Conservation (phyloP, 1,284 basidiomycete species). For the Sporisorium graminicola region DNA sequence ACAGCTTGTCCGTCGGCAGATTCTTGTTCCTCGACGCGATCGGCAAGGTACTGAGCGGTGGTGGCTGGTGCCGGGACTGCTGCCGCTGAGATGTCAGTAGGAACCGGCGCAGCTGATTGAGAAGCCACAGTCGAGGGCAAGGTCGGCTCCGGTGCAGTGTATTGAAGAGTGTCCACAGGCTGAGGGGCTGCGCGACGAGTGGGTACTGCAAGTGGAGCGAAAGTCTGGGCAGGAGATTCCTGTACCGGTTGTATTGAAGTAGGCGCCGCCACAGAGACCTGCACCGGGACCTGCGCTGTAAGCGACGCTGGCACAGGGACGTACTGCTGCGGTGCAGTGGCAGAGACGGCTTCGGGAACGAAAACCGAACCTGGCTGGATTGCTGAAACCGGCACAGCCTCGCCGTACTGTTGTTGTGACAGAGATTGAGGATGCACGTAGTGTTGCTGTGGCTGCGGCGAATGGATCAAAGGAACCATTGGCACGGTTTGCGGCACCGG, state of each 20-base stretch:
- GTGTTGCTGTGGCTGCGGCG: conserved; percentile 20
- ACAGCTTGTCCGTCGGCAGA: conserved; percentile 17
- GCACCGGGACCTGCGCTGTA: background rate
- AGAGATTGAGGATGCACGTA: conserved; percentile 1
- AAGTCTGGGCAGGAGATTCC: conserved; percentile 18
- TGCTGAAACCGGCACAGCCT: conserved; percentile 1
- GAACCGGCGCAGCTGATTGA: background rate
- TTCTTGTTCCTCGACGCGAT: conserved; percentile 36
- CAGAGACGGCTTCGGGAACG: conserved; percentile 1
- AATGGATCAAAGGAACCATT: conserved; percentile 11
- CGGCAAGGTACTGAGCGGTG: conserved; percentile 35
- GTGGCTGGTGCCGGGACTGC: conserved; percentile 13
- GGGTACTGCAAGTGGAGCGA: conserved; percentile 30
- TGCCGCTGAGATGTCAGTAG: background rate
- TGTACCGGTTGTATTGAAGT: background rate
- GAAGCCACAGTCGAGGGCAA: background rate
- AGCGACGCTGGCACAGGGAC: conserved; percentile 1
- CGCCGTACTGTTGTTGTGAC: conserved; percentile 15
- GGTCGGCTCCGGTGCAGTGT: background rate
- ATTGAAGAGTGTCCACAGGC: background rate
- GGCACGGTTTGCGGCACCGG: conserved; percentile 13
- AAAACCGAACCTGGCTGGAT: background rate
- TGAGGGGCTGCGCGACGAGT: conserved; percentile 10
- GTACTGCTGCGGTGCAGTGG: background rate
- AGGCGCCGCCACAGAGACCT: conserved; percentile 1